A percentile compares a stretch with the other conserved stretches of the same genome.
Conservation (phyloP, 371 early-diverging fungal species). For the Mortierella sp. region DNA sequence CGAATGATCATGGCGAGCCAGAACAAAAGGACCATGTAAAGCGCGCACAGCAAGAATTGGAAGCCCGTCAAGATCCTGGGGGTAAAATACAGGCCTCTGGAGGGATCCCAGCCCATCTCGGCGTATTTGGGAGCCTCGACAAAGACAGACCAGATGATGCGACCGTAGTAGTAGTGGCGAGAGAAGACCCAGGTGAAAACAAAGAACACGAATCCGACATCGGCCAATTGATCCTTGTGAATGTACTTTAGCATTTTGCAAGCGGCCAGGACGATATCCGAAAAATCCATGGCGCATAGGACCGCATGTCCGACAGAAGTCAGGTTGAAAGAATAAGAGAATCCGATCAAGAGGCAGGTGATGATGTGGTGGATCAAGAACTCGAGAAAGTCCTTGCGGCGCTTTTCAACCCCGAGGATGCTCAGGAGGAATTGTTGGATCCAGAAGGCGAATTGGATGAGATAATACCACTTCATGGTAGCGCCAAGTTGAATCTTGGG, state of each 20-base stretch:
- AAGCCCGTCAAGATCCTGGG: conserved; percentile 64
- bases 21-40: conserved; percentile 77
- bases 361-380: conserved; percentile 87
- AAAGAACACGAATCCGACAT: conserved; percentile 80
- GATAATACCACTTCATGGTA: conserved; percentile 80
- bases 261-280: conserved; percentile 81
- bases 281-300: conserved; percentile 83
- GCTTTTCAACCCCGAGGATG: conserved; percentile 72
- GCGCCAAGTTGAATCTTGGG: conserved; percentile 67
- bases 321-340: conserved; percentile 78
- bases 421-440: conserved; percentile 77
- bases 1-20: conserved; percentile 83
- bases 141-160: conserved; percentile 66
- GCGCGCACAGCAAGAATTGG: conserved; percentile 61
- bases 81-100: conserved; percentile 69
- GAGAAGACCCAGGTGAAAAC: conserved; percentile 82
- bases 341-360: conserved; percentile 73
- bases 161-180: conserved; percentile 72
- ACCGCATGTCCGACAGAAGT: conserved; percentile 87
- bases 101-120: conserved; percentile 73
- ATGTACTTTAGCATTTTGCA: conserved; percentile 83
- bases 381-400: conserved; percentile 80
- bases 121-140: conserved; percentile 61
- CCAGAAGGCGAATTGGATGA: conserved; percentile 86
- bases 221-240: conserved; percentile 66